Evolutionary conservation across 1,139 yeast genomes (phyloP), one percentile per base, ranked within the genome.

Genomic region (Zygoascus hellenicus): DNA sequence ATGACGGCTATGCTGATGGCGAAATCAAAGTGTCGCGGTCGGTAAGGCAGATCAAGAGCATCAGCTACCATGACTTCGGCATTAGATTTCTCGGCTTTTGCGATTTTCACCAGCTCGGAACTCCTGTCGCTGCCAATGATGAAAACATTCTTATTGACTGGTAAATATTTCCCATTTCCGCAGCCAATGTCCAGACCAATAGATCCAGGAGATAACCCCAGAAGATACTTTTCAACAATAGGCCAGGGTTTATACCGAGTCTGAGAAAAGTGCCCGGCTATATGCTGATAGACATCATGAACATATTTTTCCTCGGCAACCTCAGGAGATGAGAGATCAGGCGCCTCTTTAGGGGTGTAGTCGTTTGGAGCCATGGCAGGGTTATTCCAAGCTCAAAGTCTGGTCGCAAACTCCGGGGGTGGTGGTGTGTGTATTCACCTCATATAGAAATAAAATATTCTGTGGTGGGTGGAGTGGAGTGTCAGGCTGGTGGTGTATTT

Each of bases 201-300:
- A 3, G 75, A 63, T 5, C 81, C 81, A 1, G 59, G 56, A 0
- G 54, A 46, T 52, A 70, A 71, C 1, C 56, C 58, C 16, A 58
- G 62, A 43, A 92, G 68, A 61, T 84, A 92, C 52, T 72, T 67
- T 48, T 85, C 87, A 14, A 94, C 98, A 13, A 89, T 81, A 5
- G 98, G 98, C 98, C 98, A 92, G 26, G 97, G 97, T 69, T 87
- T 90, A 67, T 89, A 92, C 37, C 98, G 70, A 0, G 98, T 92
- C 56, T 83, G 83, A 2, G 97, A 89, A 64, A 92, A 92, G 64
- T 94, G 98, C 10, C 81, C 61, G 0, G 98, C 98, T 34, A 92
- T 92, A 53, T 86, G 86, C 60, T 92, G 86, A 68, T 92, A 92
- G 2, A 94, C 96, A 16, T 78, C 76, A 65, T 92, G 98, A 1